Evolutionary conservation across 2,329 filamentous ascomycete species (phyloP).

Genomic region (Phialophora expanda): DNA sequence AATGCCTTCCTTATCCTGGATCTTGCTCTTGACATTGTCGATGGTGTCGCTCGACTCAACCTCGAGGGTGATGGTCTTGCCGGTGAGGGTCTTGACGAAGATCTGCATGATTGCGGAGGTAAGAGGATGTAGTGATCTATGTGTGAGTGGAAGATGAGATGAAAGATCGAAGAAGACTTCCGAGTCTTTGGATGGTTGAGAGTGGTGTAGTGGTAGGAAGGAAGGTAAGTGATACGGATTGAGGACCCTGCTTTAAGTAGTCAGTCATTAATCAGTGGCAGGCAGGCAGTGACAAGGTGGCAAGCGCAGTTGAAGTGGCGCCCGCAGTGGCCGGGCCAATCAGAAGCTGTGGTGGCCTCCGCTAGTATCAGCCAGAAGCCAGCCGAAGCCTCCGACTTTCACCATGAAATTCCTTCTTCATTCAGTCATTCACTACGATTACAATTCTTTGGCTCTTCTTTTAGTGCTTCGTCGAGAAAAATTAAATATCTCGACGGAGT

Average conservation of each 20-base stretch:
- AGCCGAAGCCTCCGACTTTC: slow-evolving; percentile 14
- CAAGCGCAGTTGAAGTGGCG: slow-evolving; percentile 16
- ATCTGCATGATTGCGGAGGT: slow-evolving; percentile 78
- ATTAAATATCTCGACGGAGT: not conserved
- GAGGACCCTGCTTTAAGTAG: slow-evolving; percentile 43
- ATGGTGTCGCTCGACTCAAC: slow-evolving; percentile 55
- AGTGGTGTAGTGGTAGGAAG: slow-evolving; percentile 29
- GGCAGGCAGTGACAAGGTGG: slow-evolving; percentile 23
- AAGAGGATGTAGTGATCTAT: slow-evolving; percentile 27
- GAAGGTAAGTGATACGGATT: slow-evolving; percentile 11
- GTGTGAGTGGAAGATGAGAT: slow-evolving; percentile 16
- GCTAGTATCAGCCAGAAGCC: slow-evolving; percentile 17
- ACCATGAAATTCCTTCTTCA: slow-evolving; percentile 13
- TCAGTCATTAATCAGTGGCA: slow-evolving; percentile 37
- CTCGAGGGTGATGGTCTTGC: slow-evolving; percentile 61
- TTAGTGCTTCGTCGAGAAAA: not conserved
- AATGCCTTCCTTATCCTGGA: slow-evolving; percentile 65
- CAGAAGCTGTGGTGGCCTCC: not conserved
- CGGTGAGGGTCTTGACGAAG: slow-evolving; percentile 90
- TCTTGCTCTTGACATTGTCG: slow-evolving; percentile 65
- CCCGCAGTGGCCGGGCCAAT: slow-evolving; percentile 22
- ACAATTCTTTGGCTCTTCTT: not conserved
- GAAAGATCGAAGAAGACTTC: slow-evolving; percentile 34
- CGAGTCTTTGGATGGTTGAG: slow-evolving; percentile 26
- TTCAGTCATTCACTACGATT: not conserved